These are phyloP conservation scores for Amyloporia xantha DNA, from an alignment of 768 basidiomycete genomes.

Conservation along the genomic window DNA sequence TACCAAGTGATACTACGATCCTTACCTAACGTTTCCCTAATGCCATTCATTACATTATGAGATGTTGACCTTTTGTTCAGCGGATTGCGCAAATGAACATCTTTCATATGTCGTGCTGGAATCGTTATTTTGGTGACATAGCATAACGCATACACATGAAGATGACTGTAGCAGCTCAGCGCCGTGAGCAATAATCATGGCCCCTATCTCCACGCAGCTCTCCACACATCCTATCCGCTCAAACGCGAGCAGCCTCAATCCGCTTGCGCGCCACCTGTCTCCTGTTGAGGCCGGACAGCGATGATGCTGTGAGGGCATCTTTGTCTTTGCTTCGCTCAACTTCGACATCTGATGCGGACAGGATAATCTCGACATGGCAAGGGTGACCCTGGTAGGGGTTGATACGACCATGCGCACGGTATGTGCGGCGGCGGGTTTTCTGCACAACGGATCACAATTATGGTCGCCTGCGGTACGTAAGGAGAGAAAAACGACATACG, in stretches of 20 bases:
- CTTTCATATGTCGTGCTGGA: conserved; percentile 1
- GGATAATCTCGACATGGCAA: conserved; percentile 92
- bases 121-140: conserved; percentile 20
- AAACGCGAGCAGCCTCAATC: conserved; percentile 69
- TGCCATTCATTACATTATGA: too few species aligned
- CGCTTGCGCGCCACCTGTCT: conserved; percentile 82
- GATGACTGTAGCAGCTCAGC: conserved; percentile 15
- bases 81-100: not conserved
- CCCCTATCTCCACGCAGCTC: conserved; percentile 11
- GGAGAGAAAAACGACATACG: conserved; percentile 40
- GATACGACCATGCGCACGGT: conserved; percentile 96
- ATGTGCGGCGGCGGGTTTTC: conserved; percentile 99
- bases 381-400: conserved; percentile 99
- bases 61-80: too few species aligned
- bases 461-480: not conserved
- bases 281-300: conserved; percentile 69
- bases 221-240: conserved; percentile 5
- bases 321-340: conserved; percentile 93
- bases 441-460: conserved; percentile 23
- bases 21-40: not conserved
- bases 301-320: conserved; percentile 39
- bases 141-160: conserved; percentile 26
- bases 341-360: conserved; percentile 68
- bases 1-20: too few species aligned
- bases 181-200: conserved; percentile 14